These are phyloP conservation scores for Annulohypoxylon stygium DNA, from an alignment of 495 filamentous ascomycete genomes.

Conservation along the genomic window DNA sequence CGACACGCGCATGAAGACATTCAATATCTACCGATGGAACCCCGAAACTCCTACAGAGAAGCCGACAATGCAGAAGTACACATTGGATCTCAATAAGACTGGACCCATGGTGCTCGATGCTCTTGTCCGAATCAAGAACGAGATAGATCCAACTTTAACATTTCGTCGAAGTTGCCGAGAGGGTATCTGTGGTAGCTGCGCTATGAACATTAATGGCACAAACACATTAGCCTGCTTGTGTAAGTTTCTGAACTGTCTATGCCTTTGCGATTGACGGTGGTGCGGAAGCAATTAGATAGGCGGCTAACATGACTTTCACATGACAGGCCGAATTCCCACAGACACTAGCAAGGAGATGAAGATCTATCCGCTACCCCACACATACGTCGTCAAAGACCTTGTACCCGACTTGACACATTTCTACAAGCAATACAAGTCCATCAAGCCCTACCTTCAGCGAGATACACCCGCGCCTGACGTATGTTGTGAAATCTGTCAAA, in stretches of 20 bases:
- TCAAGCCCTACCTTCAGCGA: conserved; percentile 97
- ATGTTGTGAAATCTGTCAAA: conserved; percentile 48
- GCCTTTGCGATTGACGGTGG: not conserved
- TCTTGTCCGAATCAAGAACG: conserved; percentile 98
- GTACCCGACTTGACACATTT: conserved; percentile 97
- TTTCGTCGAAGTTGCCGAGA: conserved; percentile 96
- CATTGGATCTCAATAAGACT: conserved; percentile 96
- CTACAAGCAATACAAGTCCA: conserved; percentile 99
- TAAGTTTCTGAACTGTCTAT: conserved; percentile 64
- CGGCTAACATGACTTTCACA: conserved; percentile 22
- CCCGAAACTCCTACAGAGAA: conserved; percentile 91
- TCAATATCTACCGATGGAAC: conserved; percentile 99
- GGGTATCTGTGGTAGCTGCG: conserved; percentile 97
- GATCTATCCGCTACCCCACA: conserved; percentile 98
- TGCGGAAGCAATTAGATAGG: not conserved
- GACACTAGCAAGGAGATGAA: conserved; percentile 84
- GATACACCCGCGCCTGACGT: conserved; percentile 82
- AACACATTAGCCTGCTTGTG: conserved; percentile 98
- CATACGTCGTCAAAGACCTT: conserved; percentile 98
- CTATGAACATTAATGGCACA: conserved; percentile 99
- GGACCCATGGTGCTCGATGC: conserved; percentile 98
- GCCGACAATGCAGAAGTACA: conserved; percentile 94
- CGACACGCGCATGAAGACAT: conserved; percentile 83
- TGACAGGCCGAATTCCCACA: conserved; percentile 89
- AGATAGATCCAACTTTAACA: conserved; percentile 94